Base-by-base conservation (phyloP, 495 filamentous ascomycete genomes). In the Annulohypoxylon nitens region DNA sequence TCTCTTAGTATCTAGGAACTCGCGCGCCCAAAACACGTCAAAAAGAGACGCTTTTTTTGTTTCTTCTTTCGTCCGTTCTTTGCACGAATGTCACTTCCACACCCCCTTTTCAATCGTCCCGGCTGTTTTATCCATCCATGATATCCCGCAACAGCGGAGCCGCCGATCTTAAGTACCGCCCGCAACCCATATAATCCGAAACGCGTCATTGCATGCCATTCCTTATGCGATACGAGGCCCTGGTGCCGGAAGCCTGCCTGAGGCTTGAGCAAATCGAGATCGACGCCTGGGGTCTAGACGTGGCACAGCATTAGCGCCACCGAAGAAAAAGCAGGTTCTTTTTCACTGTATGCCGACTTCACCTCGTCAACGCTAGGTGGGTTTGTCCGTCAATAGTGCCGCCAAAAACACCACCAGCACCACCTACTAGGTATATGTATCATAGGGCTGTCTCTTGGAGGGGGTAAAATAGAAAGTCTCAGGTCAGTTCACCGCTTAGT, bases 221-320 rank as follows among this genome's bases (percentile, higher is more conserved):
- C 73, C 61, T 69, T 18, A 71, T 75, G 69, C 73, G 68, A 75
- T 75, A 75, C 73, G 73, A 75, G 64, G 23, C 43, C 43, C 43
- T 47, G 43, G 43, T 18, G 43, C 73, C 61, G 47, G 68, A 63
- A 47, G 62, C 41, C 58, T 54, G 58, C 41, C 57, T 64, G 63
- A 66, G 63, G 68, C 51, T 71, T 68, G 54, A 67, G 39, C 60
- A 55, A 55, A 75, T 75, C 73, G 73, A 75, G 73, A 75, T 75
- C 73, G 60, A 69, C 73, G 34, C 12, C 69, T 51, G 59, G 69
- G 64, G 64, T 72, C 48, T 45, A 47, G 53, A 61, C 61, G 69
- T 75, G 64, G 64, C 69, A 72, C 73, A 66, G 69, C 73, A 61
- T 72, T 72, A 75, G 69, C 73, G 57, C 54, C 37, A 34, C 61